A percentile compares a stretch with the other conserved stretches of the same genome.
phyloP scores from a whole-genome alignment of 108 stramenopile species.

The Skeletonema grethae region DNA sequence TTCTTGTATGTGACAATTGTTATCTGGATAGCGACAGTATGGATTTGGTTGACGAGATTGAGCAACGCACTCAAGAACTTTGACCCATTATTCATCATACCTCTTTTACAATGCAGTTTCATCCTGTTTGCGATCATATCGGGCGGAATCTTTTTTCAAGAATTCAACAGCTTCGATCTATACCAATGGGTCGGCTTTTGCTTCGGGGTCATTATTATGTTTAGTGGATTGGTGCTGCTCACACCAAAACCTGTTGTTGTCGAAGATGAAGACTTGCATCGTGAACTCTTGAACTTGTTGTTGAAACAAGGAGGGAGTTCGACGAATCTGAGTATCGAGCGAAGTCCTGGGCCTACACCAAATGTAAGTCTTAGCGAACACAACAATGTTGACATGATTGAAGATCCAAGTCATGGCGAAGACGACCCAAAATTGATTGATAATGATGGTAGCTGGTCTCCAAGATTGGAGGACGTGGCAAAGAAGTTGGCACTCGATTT shows the following conservation, averaged over 20 bases:
- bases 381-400: background rate
- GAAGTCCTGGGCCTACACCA: slow-evolving; percentile 10
- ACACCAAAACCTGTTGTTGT: slow-evolving; percentile 37
- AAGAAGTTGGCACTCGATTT: slow-evolving; percentile 23
- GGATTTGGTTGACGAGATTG: slow-evolving; percentile 66
- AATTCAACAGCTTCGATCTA: slow-evolving; percentile 48
- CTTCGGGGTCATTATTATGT: slow-evolving; percentile 51
- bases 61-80: slow-evolving; percentile 62
- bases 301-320: slow-evolving; percentile 19
- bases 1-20: slow-evolving; percentile 70
- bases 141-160: slow-evolving; percentile 74
- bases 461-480: slow-evolving; percentile 17
- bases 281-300: slow-evolving; percentile 24
- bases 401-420: background rate
- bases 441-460: background rate
- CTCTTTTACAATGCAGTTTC: slow-evolving; percentile 71
- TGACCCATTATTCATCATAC: slow-evolving; percentile 81
- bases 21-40: slow-evolving; percentile 49
- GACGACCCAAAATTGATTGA: background rate
- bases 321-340: background rate
- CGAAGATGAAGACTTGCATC: slow-evolving; percentile 38
- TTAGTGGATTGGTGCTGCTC: slow-evolving; percentile 52
- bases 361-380: background rate
- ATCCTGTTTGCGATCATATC: slow-evolving; percentile 71
- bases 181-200: slow-evolving; percentile 53